These are phyloP conservation scores for Fraxinus sp. DNA, from an alignment of 305 asterid genomes.

Conservation along the genomic window DNA sequence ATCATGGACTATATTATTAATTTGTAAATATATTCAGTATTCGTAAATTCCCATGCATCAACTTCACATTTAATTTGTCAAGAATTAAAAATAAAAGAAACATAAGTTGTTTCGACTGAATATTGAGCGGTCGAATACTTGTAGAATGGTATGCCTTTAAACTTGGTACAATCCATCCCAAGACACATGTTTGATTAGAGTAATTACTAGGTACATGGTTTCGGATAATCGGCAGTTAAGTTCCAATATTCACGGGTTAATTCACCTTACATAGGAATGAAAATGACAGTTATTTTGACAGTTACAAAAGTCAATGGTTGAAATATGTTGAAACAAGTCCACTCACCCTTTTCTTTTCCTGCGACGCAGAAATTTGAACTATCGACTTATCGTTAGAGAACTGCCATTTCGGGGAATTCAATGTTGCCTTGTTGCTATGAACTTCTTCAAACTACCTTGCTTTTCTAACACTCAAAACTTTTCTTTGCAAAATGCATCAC, in stretches of 20 bases:
- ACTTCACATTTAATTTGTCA: neutral
- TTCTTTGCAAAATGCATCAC: constrained; percentile 24
- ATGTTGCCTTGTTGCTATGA: constrained; percentile 26
- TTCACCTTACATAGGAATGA: neutral
- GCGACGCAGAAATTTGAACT: neutral
- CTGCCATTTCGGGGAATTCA: constrained; percentile 17
- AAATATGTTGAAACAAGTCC: constrained; percentile 36
- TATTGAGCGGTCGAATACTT: neutral
- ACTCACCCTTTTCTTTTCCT: constrained; percentile 11
- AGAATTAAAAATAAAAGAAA: neutral
- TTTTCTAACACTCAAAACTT: constrained; percentile 35
- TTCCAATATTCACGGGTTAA: constrained; percentile 29
- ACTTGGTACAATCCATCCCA: neutral
- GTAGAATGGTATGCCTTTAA: neutral
- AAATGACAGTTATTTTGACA: constrained; percentile 27
- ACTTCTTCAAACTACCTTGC: constrained; percentile 40
- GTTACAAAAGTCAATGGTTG: constrained; percentile 42
- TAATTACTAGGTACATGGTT: constrained; percentile 34
- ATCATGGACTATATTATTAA: neutral
- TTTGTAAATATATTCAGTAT: neutral
- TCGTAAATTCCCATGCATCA: neutral
- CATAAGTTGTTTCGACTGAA: neutral
- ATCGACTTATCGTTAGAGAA: constrained; percentile 7
- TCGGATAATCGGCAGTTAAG: constrained; percentile 34
- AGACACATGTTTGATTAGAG: neutral